A percentile compares a stretch with the other conserved stretches of the same genome.
Conservation (phyloP, 768 basidiomycete genomes). For the Pleurotus eryngii region DNA sequence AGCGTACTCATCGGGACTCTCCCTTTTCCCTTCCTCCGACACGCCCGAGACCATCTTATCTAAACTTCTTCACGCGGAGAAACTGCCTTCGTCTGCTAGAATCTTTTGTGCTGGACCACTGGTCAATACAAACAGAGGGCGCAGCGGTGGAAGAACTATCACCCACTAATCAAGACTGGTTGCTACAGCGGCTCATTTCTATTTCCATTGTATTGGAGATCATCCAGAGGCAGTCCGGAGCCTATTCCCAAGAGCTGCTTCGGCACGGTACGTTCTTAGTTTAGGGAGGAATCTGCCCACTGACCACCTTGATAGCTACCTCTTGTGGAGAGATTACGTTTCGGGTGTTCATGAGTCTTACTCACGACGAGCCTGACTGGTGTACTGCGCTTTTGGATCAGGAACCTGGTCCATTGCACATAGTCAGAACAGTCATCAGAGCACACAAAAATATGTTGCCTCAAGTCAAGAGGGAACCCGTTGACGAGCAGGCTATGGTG, state of each 20-base stretch:
- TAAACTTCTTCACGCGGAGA: conserved; percentile 46
- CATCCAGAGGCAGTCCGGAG: not conserved
- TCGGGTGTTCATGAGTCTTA: conserved; percentile 69
- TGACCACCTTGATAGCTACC: conserved; percentile 26
- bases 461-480: not conserved
- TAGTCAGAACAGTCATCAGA: conserved; percentile 44
- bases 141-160: conserved; percentile 8
- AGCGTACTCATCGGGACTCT: conserved; percentile 26
- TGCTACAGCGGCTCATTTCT: conserved; percentile 46
- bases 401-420: conserved; percentile 41
- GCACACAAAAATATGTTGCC: conserved; percentile 23
- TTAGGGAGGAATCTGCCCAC: not conserved
- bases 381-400: conserved; percentile 45
- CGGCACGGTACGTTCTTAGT: conserved; percentile 13
- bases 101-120: conserved; percentile 57
- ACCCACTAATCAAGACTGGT: conserved; percentile 27
- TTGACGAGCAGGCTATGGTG: not conserved
- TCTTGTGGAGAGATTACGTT: conserved; percentile 56
- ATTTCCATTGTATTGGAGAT: conserved; percentile 51
- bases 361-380: conserved; percentile 61
- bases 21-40: conserved; percentile 27
- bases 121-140: conserved; percentile 25
- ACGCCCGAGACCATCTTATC: conserved; percentile 4
- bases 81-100: conserved; percentile 62
- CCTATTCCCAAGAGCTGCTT: conserved; percentile 10